Evolutionary conservation across 108 stramenopile genomes (phyloP).

Genomic region (Bacterosira constricta): DNA sequence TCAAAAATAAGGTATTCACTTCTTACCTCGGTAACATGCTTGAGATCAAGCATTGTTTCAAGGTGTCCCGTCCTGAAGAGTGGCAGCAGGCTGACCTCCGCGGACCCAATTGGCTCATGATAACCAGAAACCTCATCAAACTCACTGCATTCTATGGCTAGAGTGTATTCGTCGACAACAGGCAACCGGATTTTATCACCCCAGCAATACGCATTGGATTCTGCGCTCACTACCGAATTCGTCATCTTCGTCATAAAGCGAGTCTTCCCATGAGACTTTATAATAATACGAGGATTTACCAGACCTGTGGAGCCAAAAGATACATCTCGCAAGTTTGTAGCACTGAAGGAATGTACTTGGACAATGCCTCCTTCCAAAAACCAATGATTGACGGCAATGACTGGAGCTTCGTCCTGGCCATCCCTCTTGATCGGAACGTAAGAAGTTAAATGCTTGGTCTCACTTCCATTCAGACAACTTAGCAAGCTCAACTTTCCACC

Average conservation of each 20-base stretch:
- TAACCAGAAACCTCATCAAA: slow-evolving; percentile 46
- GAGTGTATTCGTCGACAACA: slow-evolving; percentile 73
- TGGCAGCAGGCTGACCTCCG: slow-evolving; percentile 59
- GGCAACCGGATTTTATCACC: slow-evolving; percentile 39
- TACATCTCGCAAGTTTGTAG: slow-evolving; percentile 35
- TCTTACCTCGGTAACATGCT: slow-evolving; percentile 40
- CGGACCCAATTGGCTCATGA: slow-evolving; percentile 62
- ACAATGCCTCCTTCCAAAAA: slow-evolving; percentile 69
- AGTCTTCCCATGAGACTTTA: slow-evolving; percentile 49
- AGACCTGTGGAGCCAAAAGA: slow-evolving; percentile 25
- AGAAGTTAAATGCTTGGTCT: neutral
- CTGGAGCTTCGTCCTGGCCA: neutral
- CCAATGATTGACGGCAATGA: slow-evolving; percentile 35
- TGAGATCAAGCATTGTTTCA: slow-evolving; percentile 55
- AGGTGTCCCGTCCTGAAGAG: slow-evolving; percentile 63
- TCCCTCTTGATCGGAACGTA: slow-evolving; percentile 10
- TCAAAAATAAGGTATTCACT: too few relatives aligned
- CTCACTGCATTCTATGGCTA: slow-evolving; percentile 67
- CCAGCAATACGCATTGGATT: slow-evolving; percentile 34
- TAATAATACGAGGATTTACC: slow-evolving; percentile 57
- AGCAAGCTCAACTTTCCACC: slow-evolving; percentile 11
- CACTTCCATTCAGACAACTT: slow-evolving; percentile 13
- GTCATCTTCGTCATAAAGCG: slow-evolving; percentile 39
- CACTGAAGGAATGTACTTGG: slow-evolving; percentile 38
- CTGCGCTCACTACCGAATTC: slow-evolving; percentile 1